Evolutionary conservation across 371 early-diverging fungal genomes (phyloP), one percentile per base, ranked within the genome.

Genomic region (Phascolomyces articulosus): DNA sequence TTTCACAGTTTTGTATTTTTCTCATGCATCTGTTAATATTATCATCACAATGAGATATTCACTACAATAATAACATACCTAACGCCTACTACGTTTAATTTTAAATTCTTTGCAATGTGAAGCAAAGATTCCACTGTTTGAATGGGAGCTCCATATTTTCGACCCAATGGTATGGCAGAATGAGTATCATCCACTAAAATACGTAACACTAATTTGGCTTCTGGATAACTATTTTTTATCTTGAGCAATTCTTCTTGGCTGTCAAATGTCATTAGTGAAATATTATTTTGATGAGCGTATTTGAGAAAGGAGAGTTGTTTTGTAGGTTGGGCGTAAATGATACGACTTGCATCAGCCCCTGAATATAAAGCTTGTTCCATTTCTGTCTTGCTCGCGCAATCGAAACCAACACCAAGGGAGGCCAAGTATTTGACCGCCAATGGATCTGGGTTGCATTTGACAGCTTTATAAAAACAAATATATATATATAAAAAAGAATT

Each of bases 271-370:
- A 97, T 95, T 85, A 93, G 87, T 59, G 78, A 73, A 23, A 98
- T 95, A 67, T 88, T 87, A 55, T 89, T 83, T 54, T 83, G 78
- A 31, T 80, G 78, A 11, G 98, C 95, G 68, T 86, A 95, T 59
- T 92, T 91, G 68, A 98, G 87, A 77, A 94, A 95, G 13, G 97
- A 96, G 26, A 89, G 85, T 65, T 95, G 96, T 83, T 98, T 98
- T 87, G 97, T 96, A 38, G 98, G 98, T 81, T 97, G 96, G 63
- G 98, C 98, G 67, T 95, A 98, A 72, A 98, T 96, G 70, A 98
- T 91, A 60, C 91, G 85, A 40, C 76, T 75, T 18, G 96, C 84
- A 44, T 87, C 86, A 1, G 90, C 93, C 21, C 51, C 51, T 54
- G 86, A 73, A 38, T 87, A 83, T 60, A 97, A 84, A 41, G 92